Percentiles rank a stretch among this genome's conserved stretches.
Conservation (phyloP, 805 yeast genomes). For the Ogataea ramenticola region DNA sequence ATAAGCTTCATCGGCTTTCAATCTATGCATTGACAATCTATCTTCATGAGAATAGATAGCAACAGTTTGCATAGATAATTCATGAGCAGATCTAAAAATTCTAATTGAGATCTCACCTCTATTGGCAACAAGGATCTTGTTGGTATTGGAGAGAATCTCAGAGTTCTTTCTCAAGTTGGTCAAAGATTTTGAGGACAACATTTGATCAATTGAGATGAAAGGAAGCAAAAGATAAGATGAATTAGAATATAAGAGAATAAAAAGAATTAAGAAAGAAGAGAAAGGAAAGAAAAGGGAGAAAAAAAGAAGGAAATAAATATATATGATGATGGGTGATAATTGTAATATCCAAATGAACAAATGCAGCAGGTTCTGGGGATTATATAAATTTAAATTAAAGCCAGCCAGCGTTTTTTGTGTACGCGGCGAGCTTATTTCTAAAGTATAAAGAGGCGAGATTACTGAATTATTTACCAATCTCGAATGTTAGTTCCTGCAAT, state of each 20-base stretch:
- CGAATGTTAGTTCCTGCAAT: too few species aligned
- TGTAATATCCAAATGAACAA: too few species aligned
- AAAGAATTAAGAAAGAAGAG: not conserved
- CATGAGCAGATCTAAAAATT: constrained; percentile 96
- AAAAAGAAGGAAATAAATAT: too few species aligned
- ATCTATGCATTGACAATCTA: constrained; percentile 86
- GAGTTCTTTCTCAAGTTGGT: constrained; percentile 33
- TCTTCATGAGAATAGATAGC: constrained; percentile 97
- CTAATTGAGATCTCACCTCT: constrained; percentile 82
- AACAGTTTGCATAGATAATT: constrained; percentile 92
- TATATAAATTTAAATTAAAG: too few species aligned
- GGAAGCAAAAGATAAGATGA: not conserved
- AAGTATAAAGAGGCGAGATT: too few species aligned
- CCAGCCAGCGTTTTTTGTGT: too few species aligned
- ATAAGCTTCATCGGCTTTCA: constrained; percentile 91
- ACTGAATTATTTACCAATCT: too few species aligned
- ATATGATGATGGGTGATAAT: too few species aligned
- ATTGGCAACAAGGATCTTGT: constrained; percentile 70
- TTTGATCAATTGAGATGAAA: not conserved
- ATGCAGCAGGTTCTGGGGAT: not conserved
- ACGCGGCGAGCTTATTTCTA: too few species aligned
- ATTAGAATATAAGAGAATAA: not conserved
- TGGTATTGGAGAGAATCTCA: constrained; percentile 42
- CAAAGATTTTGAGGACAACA: constrained; percentile 11
- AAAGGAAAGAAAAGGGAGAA: too few species aligned